Base-by-base conservation (phyloP, 1,284 basidiomycete species). In the Baeospora myosura region DNA sequence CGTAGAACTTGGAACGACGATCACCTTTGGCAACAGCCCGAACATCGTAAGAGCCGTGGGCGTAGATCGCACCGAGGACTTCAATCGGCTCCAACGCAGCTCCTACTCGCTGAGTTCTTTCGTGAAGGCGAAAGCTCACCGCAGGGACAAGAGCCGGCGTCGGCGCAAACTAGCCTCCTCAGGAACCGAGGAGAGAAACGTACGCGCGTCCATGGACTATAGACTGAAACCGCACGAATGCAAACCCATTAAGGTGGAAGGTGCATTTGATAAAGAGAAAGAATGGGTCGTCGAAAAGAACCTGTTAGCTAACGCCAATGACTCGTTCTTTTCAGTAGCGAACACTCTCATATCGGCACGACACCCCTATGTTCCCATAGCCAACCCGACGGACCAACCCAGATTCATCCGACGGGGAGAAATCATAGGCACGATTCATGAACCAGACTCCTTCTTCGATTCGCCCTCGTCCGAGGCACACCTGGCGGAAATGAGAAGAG, bases 341-440 rank as follows among this genome's bases (percentile, higher is more conserved):
- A 17, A 28, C n/a, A 28, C 26, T 8, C n/a, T 28, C 8, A 28
- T 28, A 8, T 8, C 8, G 8, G 26, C 26, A 8, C 8, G 14
- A 14, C 8, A 28, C n/a, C 26, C 26, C 8, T 28, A 8, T 14
- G 14, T 28, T 14, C 8, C 26, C 26, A 28, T 28, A 28, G 14
- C n/a, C 8, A 28, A 28, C n/a, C 38, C 7, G 2, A 5, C 10
- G n/a, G 38, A 32, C 28, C 20, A 0, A 11, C 39, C 38, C 47
- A 0, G 49, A 49, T 34, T 8, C 26, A 28, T 28, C n/a, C 26
- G 26, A 8, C 8, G 14, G 14, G 26, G 26, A 28, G 26, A 28
- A 28, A 28, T 28, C 8, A 14, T 28, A 28, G 26, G 8, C 8
- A 8, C 8, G 14, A 8, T 28, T 8, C n/a, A 8, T 14, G 14